Evolutionary conservation across 2,329 filamentous ascomycete species (phyloP).

Genomic region (Fusarium secorum): DNA sequence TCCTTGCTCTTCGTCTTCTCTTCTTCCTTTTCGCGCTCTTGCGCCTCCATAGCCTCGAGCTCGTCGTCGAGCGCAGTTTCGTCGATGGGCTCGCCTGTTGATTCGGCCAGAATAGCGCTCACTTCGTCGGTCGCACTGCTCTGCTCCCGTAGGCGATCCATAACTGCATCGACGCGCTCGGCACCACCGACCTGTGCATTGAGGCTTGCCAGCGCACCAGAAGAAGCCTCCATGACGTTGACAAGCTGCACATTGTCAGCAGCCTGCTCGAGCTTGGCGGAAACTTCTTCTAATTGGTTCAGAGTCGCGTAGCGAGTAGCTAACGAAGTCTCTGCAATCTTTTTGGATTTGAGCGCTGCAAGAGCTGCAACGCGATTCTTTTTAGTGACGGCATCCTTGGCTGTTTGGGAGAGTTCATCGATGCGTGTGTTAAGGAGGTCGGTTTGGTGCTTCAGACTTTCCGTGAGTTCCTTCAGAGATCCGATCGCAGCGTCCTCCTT

Average conservation of each 20-base stretch:
- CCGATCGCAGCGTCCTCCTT: slow-evolving; percentile 84
- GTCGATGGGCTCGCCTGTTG: slow-evolving; percentile 65
- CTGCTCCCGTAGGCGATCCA: slow-evolving; percentile 79
- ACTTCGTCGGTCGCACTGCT: slow-evolving; percentile 87
- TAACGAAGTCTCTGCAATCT: slow-evolving; percentile 78
- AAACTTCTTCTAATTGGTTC: slow-evolving; percentile 82
- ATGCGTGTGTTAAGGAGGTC: slow-evolving; percentile 71
- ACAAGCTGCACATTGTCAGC: slow-evolving; percentile 85
- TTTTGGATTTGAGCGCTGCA: slow-evolving; percentile 82
- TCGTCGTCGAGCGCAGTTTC: slow-evolving; percentile 89
- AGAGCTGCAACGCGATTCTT: slow-evolving; percentile 81
- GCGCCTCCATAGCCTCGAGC: slow-evolving; percentile 75
- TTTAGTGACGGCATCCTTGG: slow-evolving; percentile 72
- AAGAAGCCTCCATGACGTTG: slow-evolving; percentile 80
- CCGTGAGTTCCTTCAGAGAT: slow-evolving; percentile 80
- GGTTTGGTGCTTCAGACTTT: slow-evolving; percentile 77
- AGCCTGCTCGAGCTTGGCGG: slow-evolving; percentile 84
- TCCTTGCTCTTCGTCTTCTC: slow-evolving; percentile 56
- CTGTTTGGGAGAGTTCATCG: slow-evolving; percentile 68
- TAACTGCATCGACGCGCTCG: slow-evolving; percentile 76
- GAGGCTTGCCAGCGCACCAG: slow-evolving; percentile 73
- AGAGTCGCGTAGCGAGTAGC: slow-evolving; percentile 76
- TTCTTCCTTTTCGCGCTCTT: slow-evolving; percentile 63
- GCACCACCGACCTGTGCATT: slow-evolving; percentile 81
- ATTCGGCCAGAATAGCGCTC: slow-evolving; percentile 75